Percentiles rank a stretch among this genome's conserved stretches.
Conservation (phyloP, 495 filamentous ascomycete genomes). For the Parmelia sp. region DNA sequence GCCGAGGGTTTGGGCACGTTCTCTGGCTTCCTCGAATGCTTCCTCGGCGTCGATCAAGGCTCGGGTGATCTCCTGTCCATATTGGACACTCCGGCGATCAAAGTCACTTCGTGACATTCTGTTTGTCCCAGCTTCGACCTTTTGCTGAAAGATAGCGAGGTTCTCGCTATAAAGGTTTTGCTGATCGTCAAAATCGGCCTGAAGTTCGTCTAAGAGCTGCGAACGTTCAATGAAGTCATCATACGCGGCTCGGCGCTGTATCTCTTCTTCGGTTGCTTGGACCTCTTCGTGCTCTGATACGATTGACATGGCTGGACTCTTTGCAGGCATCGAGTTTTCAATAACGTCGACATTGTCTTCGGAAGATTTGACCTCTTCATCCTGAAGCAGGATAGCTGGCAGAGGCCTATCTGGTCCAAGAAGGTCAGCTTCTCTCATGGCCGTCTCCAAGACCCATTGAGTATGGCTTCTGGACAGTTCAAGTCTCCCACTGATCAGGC, state of each 20-base stretch:
- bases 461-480: not conserved
- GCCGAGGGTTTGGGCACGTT: not conserved
- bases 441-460: not conserved
- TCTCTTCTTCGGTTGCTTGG: not conserved
- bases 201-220: not conserved
- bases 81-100: not conserved
- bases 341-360: not conserved
- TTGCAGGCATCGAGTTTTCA: not conserved
- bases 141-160: not conserved
- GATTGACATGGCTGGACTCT: not conserved
- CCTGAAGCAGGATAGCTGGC: not conserved
- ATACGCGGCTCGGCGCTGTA: not conserved
- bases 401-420: not conserved
- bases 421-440: constrained; percentile 2
- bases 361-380: not conserved
- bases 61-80: constrained; percentile 8
- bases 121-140: not conserved
- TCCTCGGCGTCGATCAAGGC: constrained; percentile 13
- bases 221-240: constrained; percentile 6
- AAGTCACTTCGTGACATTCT: constrained; percentile 5
- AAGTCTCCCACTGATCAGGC: not conserved
- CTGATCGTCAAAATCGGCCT: constrained; percentile 10
- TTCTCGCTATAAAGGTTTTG: not conserved
- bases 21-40: not conserved
- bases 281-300: not conserved